These are phyloP conservation scores for Iberis amara DNA, from an alignment of 441 rosid species.

Conservation along the genomic window DNA sequence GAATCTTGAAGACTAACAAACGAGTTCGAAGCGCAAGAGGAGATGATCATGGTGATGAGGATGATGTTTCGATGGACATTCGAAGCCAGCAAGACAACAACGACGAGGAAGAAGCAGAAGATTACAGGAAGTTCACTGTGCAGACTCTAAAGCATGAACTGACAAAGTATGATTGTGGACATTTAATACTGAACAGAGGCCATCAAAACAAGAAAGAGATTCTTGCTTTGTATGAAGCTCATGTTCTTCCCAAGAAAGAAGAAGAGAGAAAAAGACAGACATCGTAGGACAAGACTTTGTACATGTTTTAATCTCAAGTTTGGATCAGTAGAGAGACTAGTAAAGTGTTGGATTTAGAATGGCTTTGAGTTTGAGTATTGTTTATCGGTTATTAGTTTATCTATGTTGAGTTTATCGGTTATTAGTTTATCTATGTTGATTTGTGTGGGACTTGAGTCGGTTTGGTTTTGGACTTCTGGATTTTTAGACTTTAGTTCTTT, in stretches of 20 bases:
- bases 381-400: no score
- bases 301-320: no score
- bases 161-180: slow-evolving; percentile 76
- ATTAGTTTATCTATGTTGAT: no score
- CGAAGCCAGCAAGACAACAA: slow-evolving; percentile 48
- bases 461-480: no score
- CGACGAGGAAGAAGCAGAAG: slow-evolving; percentile 36
- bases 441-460: no score
- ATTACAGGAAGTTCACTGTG: slow-evolving; percentile 72
- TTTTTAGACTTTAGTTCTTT: no score
- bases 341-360: no score
- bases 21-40: slow-evolving; percentile 51
- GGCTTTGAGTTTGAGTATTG: no score
- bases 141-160: slow-evolving; percentile 84
- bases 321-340: no score
- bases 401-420: no score
- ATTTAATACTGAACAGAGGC: slow-evolving; percentile 64
- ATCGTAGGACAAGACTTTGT: no score
- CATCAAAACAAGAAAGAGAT: slow-evolving; percentile 86
- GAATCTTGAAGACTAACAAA: slow-evolving; percentile 52
- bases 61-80: slow-evolving; percentile 59
- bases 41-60: slow-evolving; percentile 48
- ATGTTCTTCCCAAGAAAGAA: slow-evolving; percentile 33
- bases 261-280: no score
- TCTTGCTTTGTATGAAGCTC: slow-evolving; percentile 71